Base-by-base conservation (phyloP, 2,329 filamentous ascomycete genomes). In the Calonectria hongkongensis region DNA sequence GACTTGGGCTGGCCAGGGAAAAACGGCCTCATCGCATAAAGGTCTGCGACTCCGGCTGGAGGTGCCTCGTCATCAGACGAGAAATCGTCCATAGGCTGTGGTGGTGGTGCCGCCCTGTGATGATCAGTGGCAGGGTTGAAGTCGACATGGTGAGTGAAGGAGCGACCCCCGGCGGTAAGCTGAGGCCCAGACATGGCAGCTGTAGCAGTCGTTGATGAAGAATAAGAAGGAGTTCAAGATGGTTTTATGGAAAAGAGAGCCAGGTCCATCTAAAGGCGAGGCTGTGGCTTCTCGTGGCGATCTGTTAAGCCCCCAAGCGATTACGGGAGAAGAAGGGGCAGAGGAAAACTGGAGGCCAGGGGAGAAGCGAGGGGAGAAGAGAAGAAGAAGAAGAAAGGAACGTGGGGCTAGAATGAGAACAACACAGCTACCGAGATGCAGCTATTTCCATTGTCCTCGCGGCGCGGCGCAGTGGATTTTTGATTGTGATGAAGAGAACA, bases 1-100 rank as follows among this genome's bases (percentile, higher is more conserved):
- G 90, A 91, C 78, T 90, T 91, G 47, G 86, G 81, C 67, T 88
- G 86, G 76, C 87, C 86, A 0, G 87, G 86, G 76, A 85, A 85
- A 80, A 82, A 85, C 33, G 82, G 80, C 63, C 79, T 81, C 36
- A 84, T 71, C 30, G 68, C 66, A 47, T 74, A 68, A 68, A 83
- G 81, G 15, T 80, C 83, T 47, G 78, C 80, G 60, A 78, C 78
- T 75, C 68, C 72, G 74, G 64, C 68, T 47, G 72, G 64, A 30
- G 70, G 70, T 21, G 70, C 67, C 13, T 71, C 71, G 51, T 71
- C 71, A 30, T 68, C 66, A 6, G 66, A 68, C 9, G 51, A 78
- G 65, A 45, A n/a, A n/a, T 75, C 68, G 50, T 78, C 75, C 71
- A 73, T 64, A 66, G 21, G 54, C 36, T 25, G 54, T n/a, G 33